Base-by-base conservation (phyloP, 1,139 yeast species). In the Arxiozyma slooffiae region DNA sequence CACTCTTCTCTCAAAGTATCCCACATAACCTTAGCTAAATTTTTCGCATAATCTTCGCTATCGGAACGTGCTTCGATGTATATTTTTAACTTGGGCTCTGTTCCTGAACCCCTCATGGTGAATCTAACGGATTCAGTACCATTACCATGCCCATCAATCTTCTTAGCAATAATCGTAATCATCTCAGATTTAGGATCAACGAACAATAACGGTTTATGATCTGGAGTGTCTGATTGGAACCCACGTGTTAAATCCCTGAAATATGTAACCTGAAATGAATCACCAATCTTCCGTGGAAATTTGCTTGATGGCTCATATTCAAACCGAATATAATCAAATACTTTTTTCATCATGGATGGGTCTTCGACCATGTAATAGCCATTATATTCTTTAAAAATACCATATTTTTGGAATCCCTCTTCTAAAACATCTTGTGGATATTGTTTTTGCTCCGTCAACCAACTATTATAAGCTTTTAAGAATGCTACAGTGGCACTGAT, bases 101-200 rank as follows among this genome's bases (percentile, higher is more conserved):
- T 92, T 9, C 98, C 98, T 4, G 96, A 87, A 0, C 97, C 97
- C 48, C 98, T 75, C 48, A 87, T 81, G 0, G 97, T 90, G 64
- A 90, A 83, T 42, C 96, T 71, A 1, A 88, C 80, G 1, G 51
- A 48, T 48, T 20, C 47, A 16, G 45, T 38, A 2, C 18, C 42
- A 17, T n/a, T n/a, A n/a, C n/a, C n/a, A n/a, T n/a, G n/a, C n/a
- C 37, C 16, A 16, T 3, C 39, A 22, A 11, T 38, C 11, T 61
- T 65, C n/a, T 60, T 60, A 3, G 62, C 65, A 16, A 47, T 47
- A 0, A 77, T 84, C 0, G 97, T 88, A 54, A 92, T 83, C 97
- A 92, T 92, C 60, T 92, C 95, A 0, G 95, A 80, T 1, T 71
- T 61, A 0, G 82, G 65, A 53, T 90, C 95, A 1, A 76, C 76